A percentile compares a stretch with the other conserved stretches of the same genome.
phyloP scores from a whole-genome alignment of 2,329 filamentous ascomycete species.

The Aureobasidium sp. region DNA sequence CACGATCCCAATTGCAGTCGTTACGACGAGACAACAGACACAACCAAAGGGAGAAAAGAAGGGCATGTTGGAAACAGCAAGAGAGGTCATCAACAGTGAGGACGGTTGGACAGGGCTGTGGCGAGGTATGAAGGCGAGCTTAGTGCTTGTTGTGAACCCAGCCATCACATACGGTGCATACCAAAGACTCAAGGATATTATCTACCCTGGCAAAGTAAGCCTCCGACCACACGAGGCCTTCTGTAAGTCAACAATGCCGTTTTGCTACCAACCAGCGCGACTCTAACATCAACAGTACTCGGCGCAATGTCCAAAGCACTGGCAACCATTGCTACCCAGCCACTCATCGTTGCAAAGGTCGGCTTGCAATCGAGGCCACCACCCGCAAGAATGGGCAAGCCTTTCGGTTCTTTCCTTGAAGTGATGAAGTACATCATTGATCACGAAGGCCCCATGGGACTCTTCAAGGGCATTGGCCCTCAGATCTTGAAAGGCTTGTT shows the following conservation, averaged over 20 bases:
- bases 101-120: slow-evolving; percentile 86
- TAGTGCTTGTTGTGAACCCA: slow-evolving; percentile 92
- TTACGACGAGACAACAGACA: slow-evolving; percentile 94
- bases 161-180: slow-evolving; percentile 98
- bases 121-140: slow-evolving; percentile 90
- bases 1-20: slow-evolving; percentile 91
- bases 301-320: slow-evolving; percentile 89
- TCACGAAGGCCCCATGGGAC: slow-evolving; percentile 71
- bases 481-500: slow-evolving; percentile 89
- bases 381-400: slow-evolving; percentile 73
- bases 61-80: slow-evolving; percentile 77
- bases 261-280: neutral
- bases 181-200: slow-evolving; percentile 68
- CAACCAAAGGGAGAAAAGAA: slow-evolving; percentile 78
- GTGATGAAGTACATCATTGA: slow-evolving; percentile 92
- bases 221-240: slow-evolving; percentile 85
- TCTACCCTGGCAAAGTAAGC: slow-evolving; percentile 71
- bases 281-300: slow-evolving; percentile 49
- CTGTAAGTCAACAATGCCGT: slow-evolving; percentile 52
- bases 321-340: slow-evolving; percentile 87
- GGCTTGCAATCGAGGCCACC: slow-evolving; percentile 91
- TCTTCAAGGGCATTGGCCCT: slow-evolving; percentile 95
- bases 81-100: slow-evolving; percentile 81
- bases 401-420: slow-evolving; percentile 87
- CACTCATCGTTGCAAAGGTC: slow-evolving; percentile 95